Evolutionary conservation across 306 rosid species (phyloP).

Genomic region (Medicago lupulina): DNA sequence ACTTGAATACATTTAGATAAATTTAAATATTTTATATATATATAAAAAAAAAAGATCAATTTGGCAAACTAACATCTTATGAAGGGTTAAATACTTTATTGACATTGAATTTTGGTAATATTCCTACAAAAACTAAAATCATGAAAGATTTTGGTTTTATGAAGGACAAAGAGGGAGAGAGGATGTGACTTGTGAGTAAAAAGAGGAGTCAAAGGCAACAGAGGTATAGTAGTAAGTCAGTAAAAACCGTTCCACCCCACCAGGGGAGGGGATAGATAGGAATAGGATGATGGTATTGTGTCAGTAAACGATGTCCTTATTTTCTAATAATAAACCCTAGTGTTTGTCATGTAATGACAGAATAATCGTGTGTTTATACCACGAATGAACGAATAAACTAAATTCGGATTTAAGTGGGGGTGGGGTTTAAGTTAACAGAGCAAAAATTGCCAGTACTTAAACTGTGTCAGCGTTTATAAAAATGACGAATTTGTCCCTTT

Average conservation of each 20-base stretch:
- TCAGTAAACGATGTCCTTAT: conserved; percentile 40
- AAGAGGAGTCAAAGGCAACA: conserved; percentile 65
- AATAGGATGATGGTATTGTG: background rate
- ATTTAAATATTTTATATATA: no score
- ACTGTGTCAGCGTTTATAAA: conserved; percentile 24
- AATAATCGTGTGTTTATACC: conserved; percentile 53
- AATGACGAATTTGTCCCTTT: conserved; percentile 46
- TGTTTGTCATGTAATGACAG: conserved; percentile 41
- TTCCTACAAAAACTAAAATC: no score
- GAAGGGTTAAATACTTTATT: no score
- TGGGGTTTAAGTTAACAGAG: conserved; percentile 44
- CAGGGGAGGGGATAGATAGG: background rate
- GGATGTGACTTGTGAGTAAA: conserved; percentile 52
- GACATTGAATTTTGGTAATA: no score
- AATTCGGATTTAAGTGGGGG: conserved; percentile 9
- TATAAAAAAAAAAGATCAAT: no score
- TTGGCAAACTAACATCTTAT: no score
- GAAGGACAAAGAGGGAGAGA: background rate
- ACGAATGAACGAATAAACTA: conserved; percentile 2
- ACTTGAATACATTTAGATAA: no score
- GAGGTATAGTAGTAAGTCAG: conserved; percentile 13
- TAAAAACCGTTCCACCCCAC: conserved; percentile 40
- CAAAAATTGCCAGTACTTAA: conserved; percentile 37
- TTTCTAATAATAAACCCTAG: background rate
- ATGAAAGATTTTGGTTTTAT: no score